Evolutionary conservation across 2,329 filamentous ascomycete species (phyloP).

Genomic region (Neopestalotiopsis clavispora): DNA sequence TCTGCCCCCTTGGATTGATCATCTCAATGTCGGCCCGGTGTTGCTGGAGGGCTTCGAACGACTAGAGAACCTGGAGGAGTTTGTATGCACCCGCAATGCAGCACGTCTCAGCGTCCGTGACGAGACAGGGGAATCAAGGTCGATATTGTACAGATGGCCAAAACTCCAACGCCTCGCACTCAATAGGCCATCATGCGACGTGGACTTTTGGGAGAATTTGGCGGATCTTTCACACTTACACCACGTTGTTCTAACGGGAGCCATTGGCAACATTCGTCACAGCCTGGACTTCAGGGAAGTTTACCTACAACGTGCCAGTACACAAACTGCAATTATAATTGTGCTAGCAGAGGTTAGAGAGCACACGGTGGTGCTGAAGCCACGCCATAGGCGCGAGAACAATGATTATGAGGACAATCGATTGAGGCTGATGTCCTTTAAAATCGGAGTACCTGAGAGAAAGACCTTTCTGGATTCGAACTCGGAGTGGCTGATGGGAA

Average conservation of each 20-base stretch:
- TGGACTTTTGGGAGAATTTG: slow-evolving; percentile 17
- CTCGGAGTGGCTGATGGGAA: slow-evolving; percentile 15
- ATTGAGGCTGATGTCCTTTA: slow-evolving; percentile 6
- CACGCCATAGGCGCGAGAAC: not conserved
- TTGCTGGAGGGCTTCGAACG: slow-evolving; percentile 50
- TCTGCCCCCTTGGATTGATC: slow-evolving; percentile 47
- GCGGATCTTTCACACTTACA: slow-evolving; percentile 14
- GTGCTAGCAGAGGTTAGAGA: slow-evolving; percentile 15
- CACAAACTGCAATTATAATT: not conserved
- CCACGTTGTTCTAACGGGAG: slow-evolving; percentile 10
- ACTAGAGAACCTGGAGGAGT: slow-evolving; percentile 50
- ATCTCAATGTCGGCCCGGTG: slow-evolving; percentile 42
- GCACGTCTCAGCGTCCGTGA: slow-evolving; percentile 5
- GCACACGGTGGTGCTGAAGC: not conserved
- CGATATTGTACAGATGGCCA: slow-evolving; percentile 15
- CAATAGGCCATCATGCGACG: slow-evolving; percentile 12
- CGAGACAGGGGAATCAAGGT: slow-evolving; percentile 4
- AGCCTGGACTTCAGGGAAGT: slow-evolving; percentile 6
- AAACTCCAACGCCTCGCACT: slow-evolving; percentile 18
- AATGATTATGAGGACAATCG: not conserved
- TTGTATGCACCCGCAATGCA: slow-evolving; percentile 48
- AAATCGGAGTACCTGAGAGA: slow-evolving; percentile 5
- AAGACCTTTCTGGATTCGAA: slow-evolving; percentile 16
- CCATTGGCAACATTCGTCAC: not conserved
- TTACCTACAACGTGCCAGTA: not conserved